Percentiles rank a stretch among this genome's conserved stretches.
Evolutionary conservation across 352 stramenopile species (phyloP).

Genomic region (Peronosclerospora sorghi): DNA sequence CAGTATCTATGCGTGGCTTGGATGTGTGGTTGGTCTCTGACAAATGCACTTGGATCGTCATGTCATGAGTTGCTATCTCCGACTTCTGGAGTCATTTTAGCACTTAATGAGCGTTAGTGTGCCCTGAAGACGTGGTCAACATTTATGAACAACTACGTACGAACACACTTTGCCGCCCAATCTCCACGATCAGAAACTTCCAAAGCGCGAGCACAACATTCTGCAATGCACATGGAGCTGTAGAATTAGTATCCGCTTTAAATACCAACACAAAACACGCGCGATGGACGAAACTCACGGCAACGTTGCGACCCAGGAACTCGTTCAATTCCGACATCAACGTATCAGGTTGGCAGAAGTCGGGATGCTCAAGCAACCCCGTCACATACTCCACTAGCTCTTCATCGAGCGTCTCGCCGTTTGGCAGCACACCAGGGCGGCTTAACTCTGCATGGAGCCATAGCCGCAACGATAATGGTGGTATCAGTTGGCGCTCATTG

Average conservation of each 20-base stretch:
- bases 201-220: constrained; percentile 56
- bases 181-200: constrained; percentile 65
- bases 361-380: constrained; percentile 53
- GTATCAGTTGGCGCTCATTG: constrained; percentile 9
- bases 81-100: too few relatives aligned
- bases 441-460: constrained; percentile 40
- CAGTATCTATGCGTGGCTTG: too few relatives aligned
- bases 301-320: constrained; percentile 37
- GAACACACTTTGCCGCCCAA: constrained; percentile 36
- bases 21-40: too few relatives aligned
- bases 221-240: constrained; percentile 13
- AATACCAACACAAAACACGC: too few relatives aligned
- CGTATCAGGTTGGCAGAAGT: constrained; percentile 58
- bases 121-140: too few relatives aligned
- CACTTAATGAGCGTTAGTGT: too few relatives aligned
- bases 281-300: too few relatives aligned
- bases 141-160: constrained; percentile 14
- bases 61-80: constrained; percentile 1
- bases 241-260: too few relatives aligned
- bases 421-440: constrained; percentile 19
- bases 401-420: constrained; percentile 25
- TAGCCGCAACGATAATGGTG: constrained; percentile 15
- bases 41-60: not conserved
- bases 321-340: constrained; percentile 55
- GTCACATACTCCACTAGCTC: constrained; percentile 59